phyloP scores from a whole-genome alignment of 352 stramenopile genomes.

The Globisporangium sylvaticum region DNA sequence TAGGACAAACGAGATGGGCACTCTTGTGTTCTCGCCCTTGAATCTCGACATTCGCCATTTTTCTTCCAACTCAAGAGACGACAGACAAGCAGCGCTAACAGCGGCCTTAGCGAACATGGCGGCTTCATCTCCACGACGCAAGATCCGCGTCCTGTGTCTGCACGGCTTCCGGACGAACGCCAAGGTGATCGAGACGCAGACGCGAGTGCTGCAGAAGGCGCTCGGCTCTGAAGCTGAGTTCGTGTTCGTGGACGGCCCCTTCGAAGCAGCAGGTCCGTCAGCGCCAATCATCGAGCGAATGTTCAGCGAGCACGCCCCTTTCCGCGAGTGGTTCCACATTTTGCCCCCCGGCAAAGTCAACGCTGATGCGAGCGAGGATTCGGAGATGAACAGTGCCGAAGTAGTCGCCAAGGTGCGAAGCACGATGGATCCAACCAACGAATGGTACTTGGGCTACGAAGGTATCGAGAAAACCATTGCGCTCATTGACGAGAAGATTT shows the following conservation, averaged over 20 bases:
- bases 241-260: conserved; percentile 60
- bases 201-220: conserved; percentile 44
- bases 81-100: not conserved
- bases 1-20: too few species aligned
- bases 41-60: not conserved
- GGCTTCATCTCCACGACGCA: not conserved
- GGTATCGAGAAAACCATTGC: conserved; percentile 31
- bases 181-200: conserved; percentile 69
- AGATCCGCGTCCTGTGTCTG: conserved; percentile 69
- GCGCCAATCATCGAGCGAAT: conserved; percentile 51
- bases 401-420: conserved; percentile 11
- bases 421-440: not conserved
- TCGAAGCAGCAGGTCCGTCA: conserved; percentile 45
- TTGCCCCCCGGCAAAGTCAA: not conserved
- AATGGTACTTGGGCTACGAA: conserved; percentile 19
- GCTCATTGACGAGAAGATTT: conserved; percentile 33
- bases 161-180: conserved; percentile 70
- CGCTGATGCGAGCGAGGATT: not conserved
- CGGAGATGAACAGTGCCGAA: conserved; percentile 12
- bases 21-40: too few species aligned
- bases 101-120: not conserved
- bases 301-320: conserved; percentile 48
- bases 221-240: conserved; percentile 61
- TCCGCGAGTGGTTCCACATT: conserved; percentile 67
- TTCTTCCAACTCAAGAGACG: not conserved